Evolutionary conservation across 305 asterid genomes (phyloP), one percentile per base, ranked within the genome.

Genomic region (Rubia peregrina): DNA sequence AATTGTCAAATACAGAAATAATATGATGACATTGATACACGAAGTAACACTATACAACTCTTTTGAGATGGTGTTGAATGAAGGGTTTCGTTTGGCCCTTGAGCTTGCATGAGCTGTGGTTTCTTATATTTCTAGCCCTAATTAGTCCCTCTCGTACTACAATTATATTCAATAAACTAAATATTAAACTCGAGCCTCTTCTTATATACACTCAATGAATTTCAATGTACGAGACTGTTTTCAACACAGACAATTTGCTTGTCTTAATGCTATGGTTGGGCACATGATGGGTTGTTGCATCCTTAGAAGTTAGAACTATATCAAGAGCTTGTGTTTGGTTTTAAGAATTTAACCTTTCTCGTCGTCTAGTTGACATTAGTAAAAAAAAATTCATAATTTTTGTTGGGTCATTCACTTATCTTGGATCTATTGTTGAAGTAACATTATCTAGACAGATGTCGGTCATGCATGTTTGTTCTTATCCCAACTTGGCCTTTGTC

Each of bases 401-500:
- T 1, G 69, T 42, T 65, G 36, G 42, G 53, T 55, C 40, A n/a
- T 38, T 13, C 40, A 17, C 64, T 64, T 64, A 19, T 36, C 53
- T 61, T 19, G 55, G 30, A 19, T 12, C 46, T 72, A 51, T 51
- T 51, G 40, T 49, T 17, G 21, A 16, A 44, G 19, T 13, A 38
- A 30, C 17, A 26, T 36, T 19, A 69, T 9, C 19, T 36, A 36
- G 16, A 17, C 51, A 57, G 62, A 21, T n/a, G 22, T 9, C 33
- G 17, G 10, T 9, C 3, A 17, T 26, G 62, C 46, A 49, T 9
- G 17, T 68, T 53, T 21, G 8, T 65, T 65, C 30, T 42, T 41
- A 19, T 65, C 69, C 7, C 7, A 26, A 65, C n/a, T 41, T 65
- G 69, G 21, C 22, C 17, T 63, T 63, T 63, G 22, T 67, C 61